Evolutionary conservation across 140 eudicot species (phyloP), one percentile per base, ranked within the genome.

Genomic region (Erigeron philadelphicus): DNA sequence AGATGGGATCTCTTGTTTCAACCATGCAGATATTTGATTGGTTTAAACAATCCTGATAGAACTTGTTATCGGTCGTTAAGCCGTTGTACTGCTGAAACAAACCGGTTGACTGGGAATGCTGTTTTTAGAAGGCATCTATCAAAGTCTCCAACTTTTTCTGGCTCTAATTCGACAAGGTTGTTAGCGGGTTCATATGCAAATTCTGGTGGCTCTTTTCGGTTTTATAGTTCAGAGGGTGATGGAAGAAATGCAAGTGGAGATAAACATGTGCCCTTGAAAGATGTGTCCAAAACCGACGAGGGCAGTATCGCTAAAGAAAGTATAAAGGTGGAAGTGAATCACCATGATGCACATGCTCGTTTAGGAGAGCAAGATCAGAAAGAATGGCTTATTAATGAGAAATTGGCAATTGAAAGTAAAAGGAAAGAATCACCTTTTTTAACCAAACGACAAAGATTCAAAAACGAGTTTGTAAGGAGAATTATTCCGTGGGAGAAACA

Each of bases 361-460:
- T 85, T 93, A 11, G 95, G 94, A 9, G 94, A 89, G 75, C 94
- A 83, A 82, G 98, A 93, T 81, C 98, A 93, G 65, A 80, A 83
- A 82, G 98, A 89, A 53, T 93, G 98, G 98, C 90, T 93, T 35
- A 71, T 67, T 15, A 89, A 83, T 54, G 98, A 93, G 86, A 93
- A 85, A 78, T 67, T 89, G 75, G 84, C 96, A 18, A 86, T 86
- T 16, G 96, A 93, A 82, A 81, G 80, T 71, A 93, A 89, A 74
- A 80, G 83, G 70, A 89, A 84, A 67, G 95, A 93, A 38, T 87
- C 93, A 31, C 94, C 98, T 15, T 93, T 93, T 69, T 71, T 89
- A 72, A 86, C 84, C 18, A 84, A 76, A 70, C 72, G 89, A 8
- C 88, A 83, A 69, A 82, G 87, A 79, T 93, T 86, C 67, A 87